These are phyloP conservation scores for Massarina eburnea DNA, from an alignment of 2,329 filamentous ascomycete species.

Conservation along the genomic window DNA sequence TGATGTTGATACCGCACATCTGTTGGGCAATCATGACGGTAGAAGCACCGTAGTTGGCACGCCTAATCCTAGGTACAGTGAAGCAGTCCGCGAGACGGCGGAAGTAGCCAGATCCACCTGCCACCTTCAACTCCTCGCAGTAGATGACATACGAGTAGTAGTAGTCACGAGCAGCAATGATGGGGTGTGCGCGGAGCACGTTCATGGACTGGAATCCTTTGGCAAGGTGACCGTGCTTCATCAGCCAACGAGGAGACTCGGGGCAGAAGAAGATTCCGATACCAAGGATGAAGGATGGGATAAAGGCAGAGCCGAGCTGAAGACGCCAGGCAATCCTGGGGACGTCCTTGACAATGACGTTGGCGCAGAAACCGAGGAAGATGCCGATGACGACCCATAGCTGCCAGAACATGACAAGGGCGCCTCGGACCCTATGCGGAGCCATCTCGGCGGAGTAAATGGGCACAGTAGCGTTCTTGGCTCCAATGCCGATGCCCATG, in stretches of 20 bases:
- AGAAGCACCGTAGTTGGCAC: slow-evolving; percentile 44
- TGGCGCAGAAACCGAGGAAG: slow-evolving; percentile 52
- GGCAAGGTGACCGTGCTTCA: slow-evolving; percentile 39
- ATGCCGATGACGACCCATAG: slow-evolving; percentile 44
- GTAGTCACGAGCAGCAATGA: slow-evolving; percentile 40
- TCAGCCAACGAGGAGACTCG: slow-evolving; percentile 44
- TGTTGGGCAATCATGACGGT: slow-evolving; percentile 45
- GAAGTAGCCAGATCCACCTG: slow-evolving; percentile 39
- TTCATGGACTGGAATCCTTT: slow-evolving; percentile 54
- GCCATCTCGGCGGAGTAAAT: slow-evolving; percentile 41
- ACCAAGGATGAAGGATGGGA: slow-evolving; percentile 42
- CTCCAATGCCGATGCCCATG: slow-evolving; percentile 40
- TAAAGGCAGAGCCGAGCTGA: slow-evolving; percentile 43
- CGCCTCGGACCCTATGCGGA: slow-evolving; percentile 37
- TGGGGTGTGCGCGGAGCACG: slow-evolving; percentile 40
- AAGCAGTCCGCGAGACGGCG: slow-evolving; percentile 53
- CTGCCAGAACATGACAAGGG: slow-evolving; percentile 45
- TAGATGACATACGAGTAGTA: slow-evolving; percentile 43
- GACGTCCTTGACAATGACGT: slow-evolving; percentile 49
- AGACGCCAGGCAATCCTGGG: slow-evolving; percentile 39
- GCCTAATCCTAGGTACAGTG: slow-evolving; percentile 39
- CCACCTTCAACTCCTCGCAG: slow-evolving; percentile 37
- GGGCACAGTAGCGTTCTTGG: slow-evolving; percentile 37
- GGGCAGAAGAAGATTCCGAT: slow-evolving; percentile 42
- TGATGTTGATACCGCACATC: slow-evolving; percentile 64